Conservation (phyloP, 106 monocot genomes). For the Allium cepa region DNA sequence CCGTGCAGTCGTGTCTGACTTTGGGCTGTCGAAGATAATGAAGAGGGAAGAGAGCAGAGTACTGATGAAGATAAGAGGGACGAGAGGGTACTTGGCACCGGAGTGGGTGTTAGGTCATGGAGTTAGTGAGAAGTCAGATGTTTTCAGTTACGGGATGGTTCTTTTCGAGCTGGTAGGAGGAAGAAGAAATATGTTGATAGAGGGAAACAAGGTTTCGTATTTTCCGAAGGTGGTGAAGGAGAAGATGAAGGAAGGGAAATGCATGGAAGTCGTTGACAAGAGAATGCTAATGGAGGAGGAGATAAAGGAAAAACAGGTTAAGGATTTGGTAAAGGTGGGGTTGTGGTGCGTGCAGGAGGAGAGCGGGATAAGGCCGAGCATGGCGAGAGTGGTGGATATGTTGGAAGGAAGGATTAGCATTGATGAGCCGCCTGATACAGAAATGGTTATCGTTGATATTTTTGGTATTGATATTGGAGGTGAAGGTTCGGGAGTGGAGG, state of each 20-base stretch:
- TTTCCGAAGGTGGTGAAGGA: slow-evolving; percentile 45
- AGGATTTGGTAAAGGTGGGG: slow-evolving; percentile 22
- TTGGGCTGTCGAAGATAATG: slow-evolving; percentile 53
- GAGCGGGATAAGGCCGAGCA: slow-evolving; percentile 35
- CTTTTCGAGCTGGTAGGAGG: slow-evolving; percentile 64
- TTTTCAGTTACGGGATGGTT: slow-evolving; percentile 78
- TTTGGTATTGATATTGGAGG: background rate
- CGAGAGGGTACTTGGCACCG: slow-evolving; percentile 59
- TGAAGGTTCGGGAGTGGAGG: background rate
- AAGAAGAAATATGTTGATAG: slow-evolving; percentile 21
- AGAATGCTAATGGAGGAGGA: slow-evolving; percentile 36
- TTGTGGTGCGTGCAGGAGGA: slow-evolving; percentile 74
- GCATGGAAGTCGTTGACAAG: slow-evolving; percentile 50
- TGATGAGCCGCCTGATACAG: slow-evolving; percentile 13
- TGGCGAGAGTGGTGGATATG: slow-evolving; percentile 58
- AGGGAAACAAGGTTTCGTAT: slow-evolving; percentile 24
- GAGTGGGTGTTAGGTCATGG: slow-evolving; percentile 45
- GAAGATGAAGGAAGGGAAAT: slow-evolving; percentile 36
- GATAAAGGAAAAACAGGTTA: slow-evolving; percentile 10
- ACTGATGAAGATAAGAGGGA: slow-evolving; percentile 43
- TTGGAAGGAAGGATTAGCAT: slow-evolving; percentile 30
- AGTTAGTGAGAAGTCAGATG: slow-evolving; percentile 49
- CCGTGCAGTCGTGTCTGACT: slow-evolving; percentile 38
- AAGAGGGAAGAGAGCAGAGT: slow-evolving; percentile 35
- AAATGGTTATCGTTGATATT: slow-evolving; percentile 21